phyloP scores from a whole-genome alignment of 371 early-diverging fungal species.

The Actinomucor elegans region DNA sequence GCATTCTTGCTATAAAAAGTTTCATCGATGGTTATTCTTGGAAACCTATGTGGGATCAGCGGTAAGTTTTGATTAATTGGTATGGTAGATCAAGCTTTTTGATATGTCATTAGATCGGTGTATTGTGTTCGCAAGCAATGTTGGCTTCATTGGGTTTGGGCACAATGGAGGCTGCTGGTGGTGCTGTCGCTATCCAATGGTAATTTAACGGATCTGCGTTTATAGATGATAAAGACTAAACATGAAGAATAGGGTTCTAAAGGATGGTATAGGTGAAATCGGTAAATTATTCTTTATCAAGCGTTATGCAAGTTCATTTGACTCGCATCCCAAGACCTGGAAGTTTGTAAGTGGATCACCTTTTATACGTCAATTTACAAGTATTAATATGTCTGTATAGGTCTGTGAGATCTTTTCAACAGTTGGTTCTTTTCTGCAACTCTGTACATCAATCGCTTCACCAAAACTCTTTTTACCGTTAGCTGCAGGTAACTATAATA shows the following conservation, averaged over 20 bases:
- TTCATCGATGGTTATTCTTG: slow-evolving; percentile 65
- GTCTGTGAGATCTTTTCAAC: slow-evolving; percentile 51
- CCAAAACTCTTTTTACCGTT: slow-evolving; percentile 58
- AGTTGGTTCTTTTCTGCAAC: slow-evolving; percentile 59
- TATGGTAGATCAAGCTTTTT: not conserved
- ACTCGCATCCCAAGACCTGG: slow-evolving; percentile 76
- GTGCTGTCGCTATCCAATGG: slow-evolving; percentile 76
- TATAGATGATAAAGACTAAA: not conserved
- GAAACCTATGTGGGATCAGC: slow-evolving; percentile 69
- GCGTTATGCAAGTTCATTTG: slow-evolving; percentile 66
- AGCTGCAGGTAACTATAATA: slow-evolving; percentile 42
- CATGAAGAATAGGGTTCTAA: slow-evolving; percentile 48
- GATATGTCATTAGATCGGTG: slow-evolving; percentile 49
- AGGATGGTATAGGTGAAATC: slow-evolving; percentile 72
- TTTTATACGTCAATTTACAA: not conserved
- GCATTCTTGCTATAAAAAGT: slow-evolving; percentile 53
- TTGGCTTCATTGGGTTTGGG: slow-evolving; percentile 63
- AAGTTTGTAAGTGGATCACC: slow-evolving; percentile 52
- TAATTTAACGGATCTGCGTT: not conserved
- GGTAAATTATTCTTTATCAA: slow-evolving; percentile 77
- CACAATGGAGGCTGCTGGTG: slow-evolving; percentile 56
- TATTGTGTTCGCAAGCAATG: slow-evolving; percentile 75
- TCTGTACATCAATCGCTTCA: slow-evolving; percentile 58
- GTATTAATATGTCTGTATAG: no score
- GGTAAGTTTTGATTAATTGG: slow-evolving; percentile 27